phyloP scores from a whole-genome alignment of 2,329 filamentous ascomycete genomes.

The Thelonectria blattea region DNA sequence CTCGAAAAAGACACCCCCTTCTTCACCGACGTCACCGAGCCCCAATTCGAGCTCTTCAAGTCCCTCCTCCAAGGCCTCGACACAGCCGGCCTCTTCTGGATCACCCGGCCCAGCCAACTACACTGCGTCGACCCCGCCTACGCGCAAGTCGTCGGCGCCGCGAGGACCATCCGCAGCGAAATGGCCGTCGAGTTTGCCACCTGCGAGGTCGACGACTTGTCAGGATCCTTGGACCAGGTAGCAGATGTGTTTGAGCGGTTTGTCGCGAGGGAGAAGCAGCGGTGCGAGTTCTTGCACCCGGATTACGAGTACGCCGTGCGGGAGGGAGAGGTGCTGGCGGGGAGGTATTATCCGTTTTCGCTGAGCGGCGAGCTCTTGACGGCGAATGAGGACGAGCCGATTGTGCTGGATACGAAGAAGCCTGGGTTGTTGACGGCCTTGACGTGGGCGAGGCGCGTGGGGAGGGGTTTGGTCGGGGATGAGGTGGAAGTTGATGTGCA shows the following conservation, averaged over 20 bases:
- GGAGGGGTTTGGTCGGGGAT: conserved; percentile 12
- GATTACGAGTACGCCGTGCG: conserved; percentile 44
- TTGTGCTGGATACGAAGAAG: conserved; percentile 18
- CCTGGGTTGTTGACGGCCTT: conserved; percentile 32
- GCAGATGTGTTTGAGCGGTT: conserved; percentile 33
- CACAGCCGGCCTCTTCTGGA: conserved; percentile 37
- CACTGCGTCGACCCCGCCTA: conserved; percentile 37
- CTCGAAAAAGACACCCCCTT: conserved; percentile 38
- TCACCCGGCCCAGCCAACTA: conserved; percentile 39
- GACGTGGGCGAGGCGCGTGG: conserved; percentile 22
- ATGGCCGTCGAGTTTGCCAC: conserved; percentile 37
- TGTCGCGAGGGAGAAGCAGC: conserved; percentile 15
- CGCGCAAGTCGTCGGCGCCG: conserved; percentile 38
- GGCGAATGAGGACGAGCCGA: not conserved
- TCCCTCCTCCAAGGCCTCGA: conserved; percentile 7
- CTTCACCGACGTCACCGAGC: conserved; percentile 32
- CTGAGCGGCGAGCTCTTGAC: conserved; percentile 29
- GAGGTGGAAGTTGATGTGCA: conserved; percentile 44
- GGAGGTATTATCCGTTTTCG: conserved; percentile 37
- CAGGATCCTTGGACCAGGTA: conserved; percentile 12
- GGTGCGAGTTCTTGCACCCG: conserved; percentile 29
- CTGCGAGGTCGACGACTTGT: conserved; percentile 37
- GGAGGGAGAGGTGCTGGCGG: conserved; percentile 36
- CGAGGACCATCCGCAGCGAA: conserved; percentile 41
- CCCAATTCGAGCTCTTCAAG: conserved; percentile 25